A percentile compares a stretch with the other conserved stretches of the same genome.
Conservation (phyloP, 371 early-diverging fungal genomes). For the Lichtheimia ramosa region DNA sequence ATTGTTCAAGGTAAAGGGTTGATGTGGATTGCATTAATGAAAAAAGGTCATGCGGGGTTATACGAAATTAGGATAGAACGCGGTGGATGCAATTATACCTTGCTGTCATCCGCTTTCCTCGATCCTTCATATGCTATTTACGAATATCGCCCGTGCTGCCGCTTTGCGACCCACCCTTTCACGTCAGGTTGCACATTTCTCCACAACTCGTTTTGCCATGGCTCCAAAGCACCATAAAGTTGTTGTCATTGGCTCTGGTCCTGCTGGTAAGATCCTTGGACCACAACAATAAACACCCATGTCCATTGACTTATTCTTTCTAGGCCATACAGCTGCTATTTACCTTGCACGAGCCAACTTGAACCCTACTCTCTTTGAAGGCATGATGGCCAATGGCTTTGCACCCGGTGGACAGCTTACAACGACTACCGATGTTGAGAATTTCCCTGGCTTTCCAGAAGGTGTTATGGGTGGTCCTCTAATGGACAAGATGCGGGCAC, state of each 20-base stretch:
- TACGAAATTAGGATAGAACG: neutral
- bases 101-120: neutral
- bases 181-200: constrained; percentile 2
- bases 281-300: no score
- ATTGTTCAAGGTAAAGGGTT: no score
- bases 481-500: constrained; percentile 81
- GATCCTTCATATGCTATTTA: neutral
- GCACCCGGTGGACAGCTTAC: constrained; percentile 92
- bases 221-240: constrained; percentile 49
- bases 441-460: constrained; percentile 87
- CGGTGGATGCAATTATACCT: neutral
- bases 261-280: constrained; percentile 66
- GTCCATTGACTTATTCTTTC: no score
- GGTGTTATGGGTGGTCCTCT: constrained; percentile 82
- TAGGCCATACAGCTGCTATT: constrained; percentile 92
- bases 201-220: constrained; percentile 19
- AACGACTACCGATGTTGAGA: constrained; percentile 91
- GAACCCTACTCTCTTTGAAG: constrained; percentile 94
- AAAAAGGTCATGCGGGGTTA: no score
- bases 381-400: constrained; percentile 92
- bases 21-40: no score
- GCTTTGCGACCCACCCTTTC: neutral
- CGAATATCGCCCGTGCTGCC: neutral
- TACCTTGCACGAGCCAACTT: constrained; percentile 94
- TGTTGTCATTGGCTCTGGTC: constrained; percentile 86